Conservation (phyloP, 1,139 yeast species). For the Blastobotrys elegans region DNA sequence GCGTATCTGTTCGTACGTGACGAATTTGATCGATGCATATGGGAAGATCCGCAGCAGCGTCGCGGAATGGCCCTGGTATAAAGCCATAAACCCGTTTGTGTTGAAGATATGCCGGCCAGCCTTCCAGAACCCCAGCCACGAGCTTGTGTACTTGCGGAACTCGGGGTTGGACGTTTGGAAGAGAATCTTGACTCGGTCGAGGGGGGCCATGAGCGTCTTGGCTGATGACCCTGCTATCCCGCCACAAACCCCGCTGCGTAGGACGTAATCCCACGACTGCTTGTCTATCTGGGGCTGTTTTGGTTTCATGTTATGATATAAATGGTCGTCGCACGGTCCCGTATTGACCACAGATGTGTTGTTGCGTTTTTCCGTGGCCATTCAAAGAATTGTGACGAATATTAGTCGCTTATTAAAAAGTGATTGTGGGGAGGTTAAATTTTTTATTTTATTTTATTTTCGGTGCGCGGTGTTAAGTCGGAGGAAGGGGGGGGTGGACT, state of each 20-base stretch:
- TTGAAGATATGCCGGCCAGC: constrained; percentile 67
- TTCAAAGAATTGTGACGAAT: too few species aligned
- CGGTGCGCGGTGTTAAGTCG: too few species aligned
- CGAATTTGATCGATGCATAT: constrained; percentile 94
- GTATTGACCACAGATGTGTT: background rate
- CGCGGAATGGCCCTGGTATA: constrained; percentile 94
- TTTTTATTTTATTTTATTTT: too few species aligned
- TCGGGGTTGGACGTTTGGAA: constrained; percentile 95
- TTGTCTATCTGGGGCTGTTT: constrained; percentile 45
- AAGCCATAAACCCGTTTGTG: constrained; percentile 73
- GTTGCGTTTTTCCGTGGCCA: too few species aligned
- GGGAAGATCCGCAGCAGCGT: constrained; percentile 90
- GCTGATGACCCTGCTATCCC: constrained; percentile 96
- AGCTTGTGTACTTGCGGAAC: constrained; percentile 73
- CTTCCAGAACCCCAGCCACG: constrained; percentile 64
- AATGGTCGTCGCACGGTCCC: constrained; percentile 4
- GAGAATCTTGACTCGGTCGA: constrained; percentile 88
- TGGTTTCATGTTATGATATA: background rate
- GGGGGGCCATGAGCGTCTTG: constrained; percentile 89
- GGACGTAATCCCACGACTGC: constrained; percentile 69
- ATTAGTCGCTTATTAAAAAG: too few species aligned
- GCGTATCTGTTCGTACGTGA: constrained; percentile 93
- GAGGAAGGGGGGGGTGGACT: too few species aligned
- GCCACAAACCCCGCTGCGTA: constrained; percentile 87
- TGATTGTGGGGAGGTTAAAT: too few species aligned